Base-by-base conservation (phyloP, 495 filamentous ascomycete species). In the Penicillium salamii region DNA sequence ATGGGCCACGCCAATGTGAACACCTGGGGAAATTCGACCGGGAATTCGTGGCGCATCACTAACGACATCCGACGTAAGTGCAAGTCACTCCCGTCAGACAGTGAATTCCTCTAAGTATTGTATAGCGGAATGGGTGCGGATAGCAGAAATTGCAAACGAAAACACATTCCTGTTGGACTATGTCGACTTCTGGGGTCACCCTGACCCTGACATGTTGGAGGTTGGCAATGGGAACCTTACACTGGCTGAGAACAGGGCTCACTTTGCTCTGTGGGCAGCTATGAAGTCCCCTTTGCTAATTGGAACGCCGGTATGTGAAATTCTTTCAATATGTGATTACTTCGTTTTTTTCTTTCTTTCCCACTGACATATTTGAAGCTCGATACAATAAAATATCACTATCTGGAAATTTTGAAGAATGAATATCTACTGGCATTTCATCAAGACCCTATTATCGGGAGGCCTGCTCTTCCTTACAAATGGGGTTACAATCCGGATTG, bases 201-300 rank as follows among this genome's bases (percentile, higher is more conserved):
- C 80, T 6, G 84, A 88, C 52, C 65, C 77, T 4, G 85, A 89
- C 56, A 87, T 87, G 84, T 74, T 88, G 0, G 85, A 88, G 53
- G 72, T 88, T 24, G 84, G 84, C 7, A 87, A 86, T 53, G 80
- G 76, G 5, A 67, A 71, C 4, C 65, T 87, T 36, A 82, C 74
- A 3, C 48, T 72, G 2, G 70, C 61, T 3, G 75, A 79, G 55
- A 73, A 71, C 3, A 61, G 72, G 20, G 71, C 76, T 0, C 76
- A 78, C 45, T 79, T 78, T 58, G 71, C 71, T 12, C 55, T 84
- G 0, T 85, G 81, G 81, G 79, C 78, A 0, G 65, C 67, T 2
- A 76, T 84, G 76, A 84, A 83, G 55, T 68, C 64, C 3, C 81
- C 80, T 2, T 54, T 83, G 18, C 66, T 84, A 9, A 83, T 84